Evolutionary conservation across 441 rosid genomes (phyloP).

Genomic region (Viola pubescens): DNA sequence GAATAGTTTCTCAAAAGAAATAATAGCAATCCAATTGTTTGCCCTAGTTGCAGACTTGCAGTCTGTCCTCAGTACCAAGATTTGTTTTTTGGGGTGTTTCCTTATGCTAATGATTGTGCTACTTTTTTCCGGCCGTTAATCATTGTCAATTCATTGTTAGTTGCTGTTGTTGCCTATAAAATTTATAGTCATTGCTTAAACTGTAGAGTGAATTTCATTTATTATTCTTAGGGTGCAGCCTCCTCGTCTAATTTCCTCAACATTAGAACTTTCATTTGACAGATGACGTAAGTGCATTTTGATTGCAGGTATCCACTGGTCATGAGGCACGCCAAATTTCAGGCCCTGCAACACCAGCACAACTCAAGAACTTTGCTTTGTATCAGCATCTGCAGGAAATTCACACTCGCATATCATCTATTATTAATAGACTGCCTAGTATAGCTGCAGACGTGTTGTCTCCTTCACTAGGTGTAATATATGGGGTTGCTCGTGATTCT

Average conservation of each 20-base stretch:
- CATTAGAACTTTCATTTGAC: slow-evolving; percentile 4
- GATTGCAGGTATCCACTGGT: slow-evolving; percentile 87
- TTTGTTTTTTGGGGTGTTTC: not conserved
- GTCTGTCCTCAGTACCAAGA: too few relatives aligned
- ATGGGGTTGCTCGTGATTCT: slow-evolving; percentile 83
- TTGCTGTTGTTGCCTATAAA: too few relatives aligned
- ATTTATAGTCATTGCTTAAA: too few relatives aligned
- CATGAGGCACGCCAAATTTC: slow-evolving; percentile 85
- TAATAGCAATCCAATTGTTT: too few relatives aligned
- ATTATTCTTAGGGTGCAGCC: slow-evolving; percentile 1
- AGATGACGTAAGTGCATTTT: slow-evolving; percentile 11
- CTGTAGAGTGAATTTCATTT: not conserved
- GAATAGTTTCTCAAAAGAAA: not conserved
- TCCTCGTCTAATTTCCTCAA: too few relatives aligned
- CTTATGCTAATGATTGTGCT: not conserved
- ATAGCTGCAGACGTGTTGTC: slow-evolving; percentile 80
- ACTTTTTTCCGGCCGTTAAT: not conserved
- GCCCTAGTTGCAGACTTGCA: too few relatives aligned
- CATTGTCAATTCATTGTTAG: not conserved
- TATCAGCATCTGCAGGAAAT: slow-evolving; percentile 92
- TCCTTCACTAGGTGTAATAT: slow-evolving; percentile 59
- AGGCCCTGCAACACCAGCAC: slow-evolving; percentile 82
- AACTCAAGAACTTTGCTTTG: slow-evolving; percentile 74
- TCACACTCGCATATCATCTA: slow-evolving; percentile 63
- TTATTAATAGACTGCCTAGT: slow-evolving; percentile 57